These are phyloP conservation scores for Mycena albidolilacea DNA, from an alignment of 768 basidiomycete genomes.

Conservation along the genomic window DNA sequence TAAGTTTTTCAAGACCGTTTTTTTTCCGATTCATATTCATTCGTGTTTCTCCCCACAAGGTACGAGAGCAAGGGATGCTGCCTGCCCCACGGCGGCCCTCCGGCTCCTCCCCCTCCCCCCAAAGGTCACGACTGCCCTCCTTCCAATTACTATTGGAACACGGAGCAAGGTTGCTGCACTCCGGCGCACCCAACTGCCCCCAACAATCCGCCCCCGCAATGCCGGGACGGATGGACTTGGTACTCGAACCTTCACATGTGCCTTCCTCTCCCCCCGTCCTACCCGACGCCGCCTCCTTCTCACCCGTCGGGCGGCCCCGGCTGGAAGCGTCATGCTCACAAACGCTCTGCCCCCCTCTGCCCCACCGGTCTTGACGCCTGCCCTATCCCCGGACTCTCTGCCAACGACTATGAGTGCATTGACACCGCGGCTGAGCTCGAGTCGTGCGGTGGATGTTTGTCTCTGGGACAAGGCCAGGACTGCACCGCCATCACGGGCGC, in stretches of 20 bases:
- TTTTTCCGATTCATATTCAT: neutral
- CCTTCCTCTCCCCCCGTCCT: conserved; percentile 49
- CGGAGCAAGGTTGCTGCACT: conserved; percentile 65
- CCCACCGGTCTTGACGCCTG: conserved; percentile 70
- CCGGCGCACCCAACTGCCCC: conserved; percentile 59
- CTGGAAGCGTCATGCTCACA: conserved; percentile 40
- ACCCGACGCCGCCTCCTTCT: conserved; percentile 49
- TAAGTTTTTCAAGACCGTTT: conserved; percentile 35
- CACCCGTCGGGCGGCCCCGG: conserved; percentile 49
- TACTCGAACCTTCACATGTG: conserved; percentile 58
- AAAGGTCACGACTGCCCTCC: conserved; percentile 62
- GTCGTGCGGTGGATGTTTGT: conserved; percentile 84
- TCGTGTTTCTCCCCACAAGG: conserved; percentile 38
- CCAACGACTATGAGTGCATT: conserved; percentile 72
- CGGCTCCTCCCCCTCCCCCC: conserved; percentile 62
- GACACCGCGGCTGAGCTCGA: conserved; percentile 75
- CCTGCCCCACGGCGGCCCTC: conserved; percentile 58
- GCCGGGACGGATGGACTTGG: conserved; percentile 65
- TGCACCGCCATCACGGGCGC: conserved; percentile 77
- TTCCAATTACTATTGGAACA: conserved; percentile 64
- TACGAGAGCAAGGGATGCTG: conserved; percentile 56
- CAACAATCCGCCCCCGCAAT: conserved; percentile 65
- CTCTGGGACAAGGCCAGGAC: conserved; percentile 75
- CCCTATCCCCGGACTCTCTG: conserved; percentile 60
- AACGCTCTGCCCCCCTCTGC: conserved; percentile 61